These are phyloP conservation scores for Hericium alpestre DNA, from an alignment of 768 basidiomycete species.

Conservation along the genomic window DNA sequence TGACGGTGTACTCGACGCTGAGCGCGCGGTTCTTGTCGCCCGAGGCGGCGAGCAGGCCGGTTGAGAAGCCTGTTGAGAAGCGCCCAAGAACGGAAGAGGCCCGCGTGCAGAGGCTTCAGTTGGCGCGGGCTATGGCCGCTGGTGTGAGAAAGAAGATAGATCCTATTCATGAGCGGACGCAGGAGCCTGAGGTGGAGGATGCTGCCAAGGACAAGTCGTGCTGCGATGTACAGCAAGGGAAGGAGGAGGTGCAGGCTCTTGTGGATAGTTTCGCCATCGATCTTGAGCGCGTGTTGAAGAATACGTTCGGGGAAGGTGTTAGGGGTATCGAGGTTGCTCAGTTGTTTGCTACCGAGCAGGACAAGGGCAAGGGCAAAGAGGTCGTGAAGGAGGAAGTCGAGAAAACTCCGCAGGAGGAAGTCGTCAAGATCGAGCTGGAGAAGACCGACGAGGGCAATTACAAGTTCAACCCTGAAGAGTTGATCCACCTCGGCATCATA, in stretches of 20 bases:
- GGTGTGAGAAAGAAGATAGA: no score
- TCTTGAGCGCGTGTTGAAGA: conserved; percentile 35
- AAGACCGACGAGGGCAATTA: neutral
- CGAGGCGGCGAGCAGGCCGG: no score
- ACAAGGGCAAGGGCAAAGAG: neutral
- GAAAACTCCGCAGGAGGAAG: neutral
- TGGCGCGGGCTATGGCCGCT: no score
- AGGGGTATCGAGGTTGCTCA: neutral
- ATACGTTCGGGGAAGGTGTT: conserved; percentile 23
- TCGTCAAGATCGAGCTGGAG: conserved; percentile 1
- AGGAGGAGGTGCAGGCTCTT: conserved; percentile 36
- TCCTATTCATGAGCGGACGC: no score
- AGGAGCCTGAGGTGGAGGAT: no score
- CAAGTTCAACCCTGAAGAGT: no score
- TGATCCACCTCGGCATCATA: conserved; percentile 42
- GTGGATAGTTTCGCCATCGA: conserved; percentile 43
- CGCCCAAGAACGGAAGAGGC: no score
- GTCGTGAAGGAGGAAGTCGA: neutral
- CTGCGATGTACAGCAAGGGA: conserved; percentile 37
- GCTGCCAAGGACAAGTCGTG: conserved; percentile 19
- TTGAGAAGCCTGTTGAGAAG: no score
- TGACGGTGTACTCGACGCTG: conserved; percentile 89
- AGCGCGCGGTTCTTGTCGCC: conserved; percentile 42
- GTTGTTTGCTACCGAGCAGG: neutral
- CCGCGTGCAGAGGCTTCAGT: no score